A percentile compares a stretch with the other conserved stretches of the same genome.
phyloP scores from a whole-genome alignment of 169 alveolate genomes.

The Perkinsus marinus region DNA sequence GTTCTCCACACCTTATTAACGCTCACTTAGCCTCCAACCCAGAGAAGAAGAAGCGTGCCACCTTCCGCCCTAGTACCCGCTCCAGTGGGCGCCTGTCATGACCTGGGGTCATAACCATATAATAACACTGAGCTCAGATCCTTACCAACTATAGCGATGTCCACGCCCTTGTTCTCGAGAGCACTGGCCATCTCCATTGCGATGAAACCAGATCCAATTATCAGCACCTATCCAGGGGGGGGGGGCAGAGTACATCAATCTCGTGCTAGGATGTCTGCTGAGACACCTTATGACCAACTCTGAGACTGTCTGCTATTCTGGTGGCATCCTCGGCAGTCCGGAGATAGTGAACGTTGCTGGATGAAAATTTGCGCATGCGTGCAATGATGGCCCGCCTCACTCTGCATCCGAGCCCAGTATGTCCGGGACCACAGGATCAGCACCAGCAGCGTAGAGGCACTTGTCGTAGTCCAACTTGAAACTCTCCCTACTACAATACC shows the following conservation, averaged over 20 bases:
- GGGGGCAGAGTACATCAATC: too few species aligned
- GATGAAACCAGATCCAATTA: conserved; percentile 24
- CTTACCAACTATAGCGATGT: conserved; percentile 21
- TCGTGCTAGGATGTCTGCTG: neutral
- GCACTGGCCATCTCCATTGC: conserved; percentile 30
- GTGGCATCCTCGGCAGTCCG: neutral
- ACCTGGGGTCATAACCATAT: too few species aligned
- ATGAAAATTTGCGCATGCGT: neutral
- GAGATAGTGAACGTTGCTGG: neutral
- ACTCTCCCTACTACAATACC: neutral
- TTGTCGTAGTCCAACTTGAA: neutral
- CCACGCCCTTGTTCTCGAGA: conserved; percentile 4
- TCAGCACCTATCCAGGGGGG: neutral
- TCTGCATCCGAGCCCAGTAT: neutral
- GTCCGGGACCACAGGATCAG: neutral
- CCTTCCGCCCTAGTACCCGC: neutral
- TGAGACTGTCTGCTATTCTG: neutral
- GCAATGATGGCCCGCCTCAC: neutral
- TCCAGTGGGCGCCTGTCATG: neutral
- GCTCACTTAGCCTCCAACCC: neutral
- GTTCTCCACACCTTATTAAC: neutral
- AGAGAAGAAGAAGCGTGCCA: neutral
- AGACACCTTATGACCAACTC: neutral
- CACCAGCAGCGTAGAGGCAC: neutral
- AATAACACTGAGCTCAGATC: too few species aligned